A percentile compares a stretch with the other conserved stretches of the same genome.
Conservation (phyloP, 2,329 filamentous ascomycete species). For the Penicillium sp. region DNA sequence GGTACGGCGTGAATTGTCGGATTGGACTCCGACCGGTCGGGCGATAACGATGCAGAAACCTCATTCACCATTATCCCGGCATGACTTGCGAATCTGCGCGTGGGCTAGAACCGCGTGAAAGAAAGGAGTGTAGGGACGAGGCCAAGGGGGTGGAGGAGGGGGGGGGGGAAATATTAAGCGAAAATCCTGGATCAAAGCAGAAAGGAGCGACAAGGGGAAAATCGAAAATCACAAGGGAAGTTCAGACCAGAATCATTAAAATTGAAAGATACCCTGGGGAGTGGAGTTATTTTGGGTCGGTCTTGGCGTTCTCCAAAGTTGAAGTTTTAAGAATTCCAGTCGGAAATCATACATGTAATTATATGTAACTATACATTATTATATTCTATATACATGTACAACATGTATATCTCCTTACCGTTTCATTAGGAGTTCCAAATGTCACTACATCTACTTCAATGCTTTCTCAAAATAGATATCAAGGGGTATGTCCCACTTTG, state of each 20-base stretch:
- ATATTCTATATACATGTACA: neutral
- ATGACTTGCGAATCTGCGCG: slow-evolving; percentile 29
- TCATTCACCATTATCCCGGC: slow-evolving; percentile 37
- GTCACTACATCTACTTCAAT: neutral
- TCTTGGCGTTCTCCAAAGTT: slow-evolving; percentile 15
- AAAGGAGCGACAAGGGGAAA: slow-evolving; percentile 16
- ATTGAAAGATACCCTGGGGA: slow-evolving; percentile 18
- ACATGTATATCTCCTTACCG: neutral
- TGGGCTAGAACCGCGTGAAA: slow-evolving; percentile 7
- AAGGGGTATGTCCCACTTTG: slow-evolving; percentile 20
- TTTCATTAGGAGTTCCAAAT: too few relatives aligned
- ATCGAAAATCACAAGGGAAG: neutral
- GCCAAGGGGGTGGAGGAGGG: neutral
- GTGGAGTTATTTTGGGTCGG: slow-evolving; percentile 18
- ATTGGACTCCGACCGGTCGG: slow-evolving; percentile 26
- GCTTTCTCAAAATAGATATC: slow-evolving; percentile 3
- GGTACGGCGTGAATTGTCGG: slow-evolving; percentile 26
- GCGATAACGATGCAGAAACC: slow-evolving; percentile 28
- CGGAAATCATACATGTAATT: neutral
- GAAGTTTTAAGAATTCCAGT: neutral
- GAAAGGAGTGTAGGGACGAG: slow-evolving; percentile 11
- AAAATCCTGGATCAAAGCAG: neutral
- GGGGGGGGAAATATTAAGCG: slow-evolving; percentile 1
- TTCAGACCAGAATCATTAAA: slow-evolving; percentile 10
- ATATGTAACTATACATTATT: neutral